A percentile compares a stretch with the other conserved stretches of the same genome.
phyloP scores from a whole-genome alignment of 1,284 basidiomycete genomes.

The Ceratobasidium sp. region DNA sequence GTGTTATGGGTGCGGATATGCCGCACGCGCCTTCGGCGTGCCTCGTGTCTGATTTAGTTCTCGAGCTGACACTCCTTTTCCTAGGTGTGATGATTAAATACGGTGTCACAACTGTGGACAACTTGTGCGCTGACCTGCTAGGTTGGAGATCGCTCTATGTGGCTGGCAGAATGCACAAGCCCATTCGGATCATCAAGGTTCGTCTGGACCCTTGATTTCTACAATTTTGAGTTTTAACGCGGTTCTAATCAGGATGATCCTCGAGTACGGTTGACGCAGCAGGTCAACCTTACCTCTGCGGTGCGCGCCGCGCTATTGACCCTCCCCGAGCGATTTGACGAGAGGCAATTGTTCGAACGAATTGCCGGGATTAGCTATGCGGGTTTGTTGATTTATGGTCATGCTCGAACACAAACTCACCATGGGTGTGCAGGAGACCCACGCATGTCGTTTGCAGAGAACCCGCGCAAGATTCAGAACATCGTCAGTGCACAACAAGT shows the following conservation, averaged over 20 bases:
- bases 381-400: constrained; percentile 49
- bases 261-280: constrained; percentile 88
- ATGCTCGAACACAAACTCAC: neutral
- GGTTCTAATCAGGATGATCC: constrained; percentile 68
- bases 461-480: constrained; percentile 92
- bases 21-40: neutral
- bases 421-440: constrained; percentile 72
- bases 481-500: constrained; percentile 85
- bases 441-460: constrained; percentile 91
- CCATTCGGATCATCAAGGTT: constrained; percentile 81
- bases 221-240: constrained; percentile 28
- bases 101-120: constrained; percentile 93
- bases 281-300: constrained; percentile 92
- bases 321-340: constrained; percentile 72
- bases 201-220: constrained; percentile 5
- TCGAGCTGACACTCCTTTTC: constrained; percentile 38
- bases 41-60: constrained; percentile 22
- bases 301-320: constrained; percentile 80
- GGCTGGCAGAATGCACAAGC: constrained; percentile 97
- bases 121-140: constrained; percentile 87
- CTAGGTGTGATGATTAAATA: constrained; percentile 84
- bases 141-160: constrained; percentile 96
- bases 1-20: neutral
- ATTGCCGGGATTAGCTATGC: constrained; percentile 90
- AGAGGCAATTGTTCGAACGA: constrained; percentile 84